Base-by-base conservation (phyloP, 2,329 filamentous ascomycete genomes). In the Paecilomyces sp. region DNA sequence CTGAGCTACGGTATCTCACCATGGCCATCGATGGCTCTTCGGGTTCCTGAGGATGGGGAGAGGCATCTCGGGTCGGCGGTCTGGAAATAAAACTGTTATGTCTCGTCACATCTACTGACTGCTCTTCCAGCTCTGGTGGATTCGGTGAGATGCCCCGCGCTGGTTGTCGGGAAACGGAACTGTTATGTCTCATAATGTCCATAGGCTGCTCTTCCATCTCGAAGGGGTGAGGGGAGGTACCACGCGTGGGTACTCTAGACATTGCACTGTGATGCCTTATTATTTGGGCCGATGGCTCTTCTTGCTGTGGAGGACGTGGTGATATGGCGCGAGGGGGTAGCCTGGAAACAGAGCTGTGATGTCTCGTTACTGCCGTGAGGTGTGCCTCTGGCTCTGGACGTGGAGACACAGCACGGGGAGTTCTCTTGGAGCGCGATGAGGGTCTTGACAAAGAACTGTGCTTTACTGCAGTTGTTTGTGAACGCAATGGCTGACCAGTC, bases 381-480 rank as follows among this genome's bases (percentile, higher is more conserved):
- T 34, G 34, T 13, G 34, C 55, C 11, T 57, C 22, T 12, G 22
- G 41, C 22, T 33, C 34, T 6, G 55, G 54, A n/a, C 58, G 61
- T 31, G 56, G 57, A 41, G 54, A 47, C 7, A 47, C 41, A 18
- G 41, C 41, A 22, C 41, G 41, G n/a, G 41, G 15, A 18, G 41
- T 15, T 18, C 15, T 18, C 55, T 28, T 33, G 28, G 58, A 57
- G 5, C 56, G 56, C 11, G 36, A 56, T 66, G 67, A 65, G n/a
- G 69, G 69, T 47, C 70, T 69, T 7, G 74, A 72, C 9, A 70
- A 33, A 1, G 71, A 72, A 60, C 70, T 68, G 57, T 74, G 72
- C 55, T 75, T 71, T 33, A 75, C 67, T 4, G 72, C 70, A 18
- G 70, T 74, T 3, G 73, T 72, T 31, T 76, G 73, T 36, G 69